Evolutionary conservation across 179 eudicot genomes (phyloP), one percentile per base, ranked within the genome.

Genomic region (Beta macrorhiza): DNA sequence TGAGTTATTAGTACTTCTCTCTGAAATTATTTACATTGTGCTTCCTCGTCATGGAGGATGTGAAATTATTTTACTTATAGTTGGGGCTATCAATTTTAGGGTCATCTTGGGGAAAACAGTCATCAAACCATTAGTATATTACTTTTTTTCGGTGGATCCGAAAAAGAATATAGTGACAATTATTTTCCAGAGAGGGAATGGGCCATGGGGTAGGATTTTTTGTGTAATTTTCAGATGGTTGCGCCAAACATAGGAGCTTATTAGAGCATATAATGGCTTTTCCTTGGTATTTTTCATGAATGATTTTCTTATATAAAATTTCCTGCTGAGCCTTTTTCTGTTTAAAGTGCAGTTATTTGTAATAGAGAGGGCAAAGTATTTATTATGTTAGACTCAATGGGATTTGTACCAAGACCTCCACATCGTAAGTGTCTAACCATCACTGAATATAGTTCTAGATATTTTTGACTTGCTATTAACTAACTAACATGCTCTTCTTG

Each of bases 361-460:
- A 96, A 94, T 88, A 92, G 88, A 88, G 96, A 89, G 58, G 91
- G 99, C 82, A 90, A 87, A 80, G 94, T 96, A 17, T 92, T 85
- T 87, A 67, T 85, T 51, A 84, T 91, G 92, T 80, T 96, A 85
- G 90, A 91, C 85, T 89, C 90, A 47, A 88, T 92, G 93, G 99
- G 99, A 63, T 85, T 94, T 85, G 97, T 86, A 83, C 94, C 96
- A 76, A 87, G 82, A 80, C 89, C 91, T 55, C 91, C 91, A 51
- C 99, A 96, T 81, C 97, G 99, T 96, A 91, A 91, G 98, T 69
- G 82, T 68, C 64, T 61, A 58, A 4, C 37, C 11, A 16, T 71
- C 44, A 77, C 57, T 57, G 77, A 44, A 32, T 77, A 13, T 2
- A 52, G 2, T 77, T 11, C 7, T 15, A 17, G 11, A 52, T 14